These are phyloP conservation scores for Thinopyrum obtusiflorum DNA, from an alignment of 202 grass and related monocot species.

Conservation along the genomic window DNA sequence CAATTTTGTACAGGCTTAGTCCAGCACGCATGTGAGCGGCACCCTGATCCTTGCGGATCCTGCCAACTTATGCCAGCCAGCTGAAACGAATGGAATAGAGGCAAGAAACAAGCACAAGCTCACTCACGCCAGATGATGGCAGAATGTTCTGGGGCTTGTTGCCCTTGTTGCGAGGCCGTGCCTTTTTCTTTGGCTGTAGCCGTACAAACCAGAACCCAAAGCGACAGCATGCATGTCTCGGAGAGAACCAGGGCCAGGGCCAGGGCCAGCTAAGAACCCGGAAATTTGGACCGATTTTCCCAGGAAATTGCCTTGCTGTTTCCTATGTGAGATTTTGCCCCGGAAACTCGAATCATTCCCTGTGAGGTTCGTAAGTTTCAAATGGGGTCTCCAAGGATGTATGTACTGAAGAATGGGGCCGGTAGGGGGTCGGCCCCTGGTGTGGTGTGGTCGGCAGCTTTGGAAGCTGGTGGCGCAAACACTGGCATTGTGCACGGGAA, in stretches of 20 bases:
- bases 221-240: not conserved
- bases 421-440: not conserved
- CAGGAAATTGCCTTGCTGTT: not conserved
- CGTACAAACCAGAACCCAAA: not conserved
- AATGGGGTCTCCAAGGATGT: not conserved
- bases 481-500: conserved; percentile 5
- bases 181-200: not conserved
- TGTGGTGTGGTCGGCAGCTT: not conserved
- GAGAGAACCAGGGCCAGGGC: not conserved
- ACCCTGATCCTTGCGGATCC: not conserved
- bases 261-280: not conserved
- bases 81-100: not conserved
- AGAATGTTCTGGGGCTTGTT: not conserved
- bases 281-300: not conserved
- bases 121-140: not conserved
- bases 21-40: conserved; percentile 2
- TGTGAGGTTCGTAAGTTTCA: not conserved
- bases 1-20: not conserved
- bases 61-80: conserved; percentile 15
- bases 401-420: not conserved
- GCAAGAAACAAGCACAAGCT: not conserved
- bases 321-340: not conserved
- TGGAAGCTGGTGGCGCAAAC: conserved; percentile 11
- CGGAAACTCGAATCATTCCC: not conserved
- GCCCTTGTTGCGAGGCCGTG: not conserved